Base-by-base conservation (phyloP, 495 filamentous ascomycete species). In the Achaetomiella virescens region DNA sequence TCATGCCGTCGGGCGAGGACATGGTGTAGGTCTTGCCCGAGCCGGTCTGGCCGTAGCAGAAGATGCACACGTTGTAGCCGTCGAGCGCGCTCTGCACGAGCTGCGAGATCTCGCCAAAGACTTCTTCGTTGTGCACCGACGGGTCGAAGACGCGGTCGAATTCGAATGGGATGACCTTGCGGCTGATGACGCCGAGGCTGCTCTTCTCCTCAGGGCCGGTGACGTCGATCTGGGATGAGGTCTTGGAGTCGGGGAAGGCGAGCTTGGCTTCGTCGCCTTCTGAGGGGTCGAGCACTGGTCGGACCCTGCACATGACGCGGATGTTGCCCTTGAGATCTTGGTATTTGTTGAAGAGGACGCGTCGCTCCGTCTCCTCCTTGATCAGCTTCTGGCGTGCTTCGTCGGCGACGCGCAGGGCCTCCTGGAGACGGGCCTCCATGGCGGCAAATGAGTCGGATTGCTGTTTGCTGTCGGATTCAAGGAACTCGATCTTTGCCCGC, bases 301-400 rank as follows among this genome's bases (percentile, higher is more conserved):
- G 88, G 29, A 97, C 91, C 63, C 93, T 84, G 68, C 91, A 97
- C 79, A 97, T 97, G 37, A 99, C 93, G 10, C 93, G 88, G 61
- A 99, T 99, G 61, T 99, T 99, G 52, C 93, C 93, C 70, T 96
- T 96, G n/a, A 99, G 79, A 61, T 99, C 95, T 67, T 97, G 91
- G 35, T 97, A 91, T 68, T 96, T 91, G 67, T 97, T 97, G 75
- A 97, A 95, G 10, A 99, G 81, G 62, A 93, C 91, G 36, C 95
- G 84, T 25, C 93, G 81, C 21, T 96, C 73, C 1, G 89, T 95
- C 67, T 99, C 93, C 68, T 99, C 93, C 52, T 82, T 86, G 47
- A 93, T 85, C 27, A 99, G 73, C 65, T 92, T 96, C 54, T 89
- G 86, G 48, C 89, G 84, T 3, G 85, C 83, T 40, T 81, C 77